phyloP scores from a whole-genome alignment of 2,329 filamentous ascomycete genomes.

The Colletotrichum destructivum region DNA sequence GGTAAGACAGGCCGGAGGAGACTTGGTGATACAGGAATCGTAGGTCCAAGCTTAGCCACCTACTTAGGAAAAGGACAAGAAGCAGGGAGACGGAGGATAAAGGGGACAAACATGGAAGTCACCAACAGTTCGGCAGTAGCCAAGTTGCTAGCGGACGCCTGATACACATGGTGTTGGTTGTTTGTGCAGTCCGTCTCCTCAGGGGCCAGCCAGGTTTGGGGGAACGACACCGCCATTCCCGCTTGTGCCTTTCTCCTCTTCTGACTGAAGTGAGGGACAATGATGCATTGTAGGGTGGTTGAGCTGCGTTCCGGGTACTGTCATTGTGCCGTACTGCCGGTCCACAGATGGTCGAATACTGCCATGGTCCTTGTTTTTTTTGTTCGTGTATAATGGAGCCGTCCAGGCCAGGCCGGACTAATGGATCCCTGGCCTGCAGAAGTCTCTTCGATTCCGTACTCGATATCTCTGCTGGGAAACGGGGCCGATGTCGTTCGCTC shows the following conservation, averaged over 20 bases:
- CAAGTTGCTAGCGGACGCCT: conserved; percentile 14
- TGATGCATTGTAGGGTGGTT: conserved; percentile 7
- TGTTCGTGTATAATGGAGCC: neutral
- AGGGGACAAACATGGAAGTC: neutral
- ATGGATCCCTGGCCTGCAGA: neutral
- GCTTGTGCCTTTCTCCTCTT: conserved; percentile 8
- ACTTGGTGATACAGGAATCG: neutral
- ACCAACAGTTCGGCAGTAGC: neutral
- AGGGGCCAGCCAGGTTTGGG: conserved; percentile 1
- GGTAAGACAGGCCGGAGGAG: neutral
- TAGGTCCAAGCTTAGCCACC: neutral
- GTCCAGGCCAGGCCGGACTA: neutral
- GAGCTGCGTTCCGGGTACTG: neutral
- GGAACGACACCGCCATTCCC: neutral
- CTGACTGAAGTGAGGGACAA: conserved; percentile 17
- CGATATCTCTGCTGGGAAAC: neutral
- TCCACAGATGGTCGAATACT: conserved; percentile 19
- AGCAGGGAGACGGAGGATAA: neutral
- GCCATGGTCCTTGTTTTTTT: conserved; percentile 2
- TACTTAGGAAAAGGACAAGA: neutral
- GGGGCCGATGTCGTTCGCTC: neutral
- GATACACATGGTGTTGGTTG: neutral
- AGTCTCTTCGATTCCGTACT: neutral
- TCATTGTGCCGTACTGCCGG: conserved; percentile 29
- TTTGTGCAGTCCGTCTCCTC: neutral